Evolutionary conservation across 768 basidiomycete species (phyloP).

Genomic region (Psilocybe azurescens): DNA sequence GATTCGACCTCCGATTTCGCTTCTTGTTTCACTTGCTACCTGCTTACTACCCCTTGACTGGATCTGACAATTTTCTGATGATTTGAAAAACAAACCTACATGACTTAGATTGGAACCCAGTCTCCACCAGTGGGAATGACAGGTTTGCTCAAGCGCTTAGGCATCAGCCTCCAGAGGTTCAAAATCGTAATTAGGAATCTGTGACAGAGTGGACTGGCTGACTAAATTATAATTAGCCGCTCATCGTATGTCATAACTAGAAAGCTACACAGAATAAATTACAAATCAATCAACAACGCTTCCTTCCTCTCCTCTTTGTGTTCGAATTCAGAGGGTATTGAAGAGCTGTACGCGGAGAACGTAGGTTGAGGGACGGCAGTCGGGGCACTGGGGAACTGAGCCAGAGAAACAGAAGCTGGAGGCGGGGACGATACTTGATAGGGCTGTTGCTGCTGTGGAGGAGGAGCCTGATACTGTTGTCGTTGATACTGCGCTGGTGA

Average conservation of each 20-base stretch:
- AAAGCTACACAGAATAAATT: background rate
- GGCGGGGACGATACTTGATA: conserved; percentile 31
- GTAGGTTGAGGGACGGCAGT: conserved; percentile 57
- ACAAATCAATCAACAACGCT: conserved; percentile 60
- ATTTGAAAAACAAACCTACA: no score
- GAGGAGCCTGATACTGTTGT: conserved; percentile 29
- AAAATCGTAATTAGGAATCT: no score
- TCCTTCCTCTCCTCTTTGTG: conserved; percentile 73
- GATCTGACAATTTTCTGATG: no score
- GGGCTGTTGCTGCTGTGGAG: conserved; percentile 30
- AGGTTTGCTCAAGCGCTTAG: no score
- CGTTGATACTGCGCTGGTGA: conserved; percentile 27
- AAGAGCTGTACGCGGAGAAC: conserved; percentile 54
- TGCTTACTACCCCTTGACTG: no score
- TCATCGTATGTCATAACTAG: background rate
- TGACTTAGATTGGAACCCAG: no score
- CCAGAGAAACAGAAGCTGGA: conserved; percentile 42
- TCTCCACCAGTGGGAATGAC: no score
- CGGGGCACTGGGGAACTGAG: conserved; percentile 71
- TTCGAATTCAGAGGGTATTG: conserved; percentile 50
- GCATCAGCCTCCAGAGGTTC: no score
- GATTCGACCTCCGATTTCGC: no score
- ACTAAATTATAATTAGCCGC: no score
- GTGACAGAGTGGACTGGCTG: no score
- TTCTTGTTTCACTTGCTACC: no score